Evolutionary conservation across 805 yeast genomes (phyloP), one percentile per base, ranked within the genome.

Genomic region (Yamadazyma phyllophila): DNA sequence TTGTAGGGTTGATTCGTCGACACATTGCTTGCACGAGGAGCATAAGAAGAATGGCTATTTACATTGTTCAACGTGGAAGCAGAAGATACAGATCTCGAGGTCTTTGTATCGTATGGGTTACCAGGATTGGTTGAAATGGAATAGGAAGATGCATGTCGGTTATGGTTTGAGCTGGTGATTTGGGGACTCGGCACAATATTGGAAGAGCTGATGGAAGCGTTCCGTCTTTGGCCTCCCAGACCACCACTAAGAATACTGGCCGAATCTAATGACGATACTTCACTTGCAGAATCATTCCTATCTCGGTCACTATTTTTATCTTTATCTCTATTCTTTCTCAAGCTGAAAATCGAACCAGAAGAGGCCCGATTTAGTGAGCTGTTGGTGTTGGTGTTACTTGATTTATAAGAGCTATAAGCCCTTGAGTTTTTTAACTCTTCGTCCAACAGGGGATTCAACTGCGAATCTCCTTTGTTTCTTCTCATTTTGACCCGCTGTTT

Each of bases 71-170:
- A 20, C 6, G 24, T 20, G 24, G 24, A 20, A 20, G 41, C 16
- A 14, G 15, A 26, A 3, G 46, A 31, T 11, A 27, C 26, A n/a
- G 46, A 36, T 41, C 51, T 45, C 16, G 49, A 31, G 14, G 63
- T 57, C 41, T 59, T 60, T 12, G 59, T 53, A 26, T 65, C 68
- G 50, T 63, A 61, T 14, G 69, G 69, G 48, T 63, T 62, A 17
- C 39, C 20, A 7, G 43, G 31, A 7, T 57, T 47, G 20, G 66
- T 59, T 20, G 65, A 60, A 44, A 67, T 63, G 48, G 69, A 62
- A 52, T 66, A 71, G 2, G 73, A 57, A 15, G 73, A 67, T n/a
- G 71, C 68, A 30, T 67, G 69, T 8, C 74, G 64, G 31, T 66
- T 61, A 47, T 67, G 74, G 45, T 50, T 59, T n/a, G 71, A 63